phyloP scores from a whole-genome alignment of 2,329 filamentous ascomycete genomes.

The Botrytis cinerea region DNA sequence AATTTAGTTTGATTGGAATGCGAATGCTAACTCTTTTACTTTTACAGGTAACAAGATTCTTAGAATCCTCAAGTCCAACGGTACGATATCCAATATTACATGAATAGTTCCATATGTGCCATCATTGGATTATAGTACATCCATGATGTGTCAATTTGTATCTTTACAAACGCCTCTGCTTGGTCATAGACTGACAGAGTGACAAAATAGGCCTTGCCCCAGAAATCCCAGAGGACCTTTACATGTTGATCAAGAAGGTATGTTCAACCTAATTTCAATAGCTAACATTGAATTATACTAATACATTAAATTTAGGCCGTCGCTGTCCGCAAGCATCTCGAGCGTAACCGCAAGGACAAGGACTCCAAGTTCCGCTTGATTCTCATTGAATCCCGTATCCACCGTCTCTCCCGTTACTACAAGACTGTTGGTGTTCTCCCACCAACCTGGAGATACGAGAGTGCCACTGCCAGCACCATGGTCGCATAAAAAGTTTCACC shows the following conservation, averaged over 20 bases:
- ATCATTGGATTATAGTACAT: conserved; percentile 42
- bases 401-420: conserved; percentile 99
- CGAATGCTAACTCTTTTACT: conserved; percentile 37
- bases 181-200: conserved; percentile 92
- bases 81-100: conserved; percentile 62
- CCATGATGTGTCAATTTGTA: conserved; percentile 33
- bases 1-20: background rate
- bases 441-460: conserved; percentile 99
- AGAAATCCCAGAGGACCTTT: conserved; percentile 98
- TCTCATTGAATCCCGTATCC: conserved; percentile 99
- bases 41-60: conserved; percentile 95
- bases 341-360: conserved; percentile 99
- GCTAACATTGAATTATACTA: conserved; percentile 29
- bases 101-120: conserved; percentile 28
- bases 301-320: conserved; percentile 62
- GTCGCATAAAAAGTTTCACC: conserved; percentile 64
- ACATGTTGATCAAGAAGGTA: conserved; percentile 99
- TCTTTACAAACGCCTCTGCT: conserved; percentile 69
- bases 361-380: conserved; percentile 99
- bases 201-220: conserved; percentile 87
- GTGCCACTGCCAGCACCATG: conserved; percentile 89
- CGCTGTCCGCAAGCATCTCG: conserved; percentile 99
- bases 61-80: conserved; percentile 94
- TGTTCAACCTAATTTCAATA: conserved; percentile 30
- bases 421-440: conserved; percentile 86